Conservation (phyloP, 2,329 filamentous ascomycete genomes). For the Alternaria metachromatica region DNA sequence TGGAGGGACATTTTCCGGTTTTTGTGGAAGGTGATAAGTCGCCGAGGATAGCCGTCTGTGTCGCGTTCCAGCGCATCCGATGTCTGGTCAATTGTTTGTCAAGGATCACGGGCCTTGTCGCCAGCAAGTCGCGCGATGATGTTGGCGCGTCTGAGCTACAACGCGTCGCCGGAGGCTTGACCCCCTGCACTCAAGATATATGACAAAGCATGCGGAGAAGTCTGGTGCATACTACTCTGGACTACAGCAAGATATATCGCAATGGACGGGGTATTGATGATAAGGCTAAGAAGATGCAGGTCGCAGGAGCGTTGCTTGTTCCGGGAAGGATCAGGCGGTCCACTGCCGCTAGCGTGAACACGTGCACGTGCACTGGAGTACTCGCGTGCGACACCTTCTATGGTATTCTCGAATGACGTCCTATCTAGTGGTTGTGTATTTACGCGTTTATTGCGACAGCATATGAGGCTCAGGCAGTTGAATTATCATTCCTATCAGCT, state of each 20-base stretch:
- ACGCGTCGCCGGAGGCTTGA: background rate
- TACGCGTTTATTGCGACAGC: background rate
- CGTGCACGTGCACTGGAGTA: conserved; percentile 11
- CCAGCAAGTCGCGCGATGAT: background rate
- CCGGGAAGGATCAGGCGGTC: background rate
- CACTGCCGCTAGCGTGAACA: conserved; percentile 1
- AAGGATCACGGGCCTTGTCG: background rate
- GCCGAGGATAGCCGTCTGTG: background rate
- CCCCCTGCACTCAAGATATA: background rate
- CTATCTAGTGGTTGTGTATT: background rate
- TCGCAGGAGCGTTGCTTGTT: background rate
- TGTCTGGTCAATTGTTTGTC: background rate
- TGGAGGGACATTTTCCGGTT: conserved; percentile 7
- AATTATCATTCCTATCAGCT: background rate
- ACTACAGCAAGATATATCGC: background rate
- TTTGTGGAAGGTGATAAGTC: background rate
- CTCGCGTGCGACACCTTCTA: background rate
- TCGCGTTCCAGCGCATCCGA: background rate
- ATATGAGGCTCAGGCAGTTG: too few species aligned
- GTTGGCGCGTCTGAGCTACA: conserved; percentile 1
- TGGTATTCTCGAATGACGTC: background rate
- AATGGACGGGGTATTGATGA: background rate
- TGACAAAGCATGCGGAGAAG: background rate
- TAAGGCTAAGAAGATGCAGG: background rate
- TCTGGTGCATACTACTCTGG: background rate